Conservation (phyloP, 129 eudicot genomes). For the Arctium lappa region DNA sequence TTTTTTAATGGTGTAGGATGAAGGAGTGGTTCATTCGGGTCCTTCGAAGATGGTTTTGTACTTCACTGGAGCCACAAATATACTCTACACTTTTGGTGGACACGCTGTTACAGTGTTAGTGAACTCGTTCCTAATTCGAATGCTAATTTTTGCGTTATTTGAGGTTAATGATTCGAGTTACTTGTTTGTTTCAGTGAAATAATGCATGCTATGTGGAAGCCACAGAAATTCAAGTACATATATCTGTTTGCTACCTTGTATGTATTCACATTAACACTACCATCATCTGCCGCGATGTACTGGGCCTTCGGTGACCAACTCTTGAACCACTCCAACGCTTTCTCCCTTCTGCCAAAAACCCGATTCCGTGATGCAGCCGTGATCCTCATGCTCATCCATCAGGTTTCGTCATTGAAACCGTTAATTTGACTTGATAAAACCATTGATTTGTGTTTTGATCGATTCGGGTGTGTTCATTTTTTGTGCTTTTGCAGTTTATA, state of each 20-base stretch:
- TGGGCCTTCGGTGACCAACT: slow-evolving; percentile 91
- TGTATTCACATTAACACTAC: slow-evolving; percentile 74
- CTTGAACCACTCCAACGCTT: slow-evolving; percentile 67
- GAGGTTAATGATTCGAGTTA: neutral
- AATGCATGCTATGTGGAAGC: slow-evolving; percentile 88
- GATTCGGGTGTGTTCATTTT: slow-evolving; percentile 2
- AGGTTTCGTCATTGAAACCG: slow-evolving; percentile 29
- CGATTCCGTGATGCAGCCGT: slow-evolving; percentile 71
- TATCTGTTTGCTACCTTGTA: slow-evolving; percentile 67
- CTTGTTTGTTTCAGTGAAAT: slow-evolving; percentile 47
- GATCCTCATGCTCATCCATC: slow-evolving; percentile 83
- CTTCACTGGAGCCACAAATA: slow-evolving; percentile 79
- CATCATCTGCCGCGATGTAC: slow-evolving; percentile 71
- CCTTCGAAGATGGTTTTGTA: slow-evolving; percentile 62
- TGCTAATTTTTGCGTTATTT: neutral
- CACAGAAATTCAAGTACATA: slow-evolving; percentile 74
- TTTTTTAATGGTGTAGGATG: slow-evolving; percentile 23
- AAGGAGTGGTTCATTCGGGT: slow-evolving; percentile 66
- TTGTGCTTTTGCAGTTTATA: slow-evolving; percentile 53
- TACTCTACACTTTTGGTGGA: slow-evolving; percentile 83
- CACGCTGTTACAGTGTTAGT: slow-evolving; percentile 91
- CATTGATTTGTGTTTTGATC: neutral
- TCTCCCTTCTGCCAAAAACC: slow-evolving; percentile 60
- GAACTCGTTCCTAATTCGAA: neutral
- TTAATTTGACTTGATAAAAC: neutral